Evolutionary conservation across 352 stramenopile genomes (phyloP), one percentile per base, ranked within the genome.

Genomic region (Phytopythium kandeliae): DNA sequence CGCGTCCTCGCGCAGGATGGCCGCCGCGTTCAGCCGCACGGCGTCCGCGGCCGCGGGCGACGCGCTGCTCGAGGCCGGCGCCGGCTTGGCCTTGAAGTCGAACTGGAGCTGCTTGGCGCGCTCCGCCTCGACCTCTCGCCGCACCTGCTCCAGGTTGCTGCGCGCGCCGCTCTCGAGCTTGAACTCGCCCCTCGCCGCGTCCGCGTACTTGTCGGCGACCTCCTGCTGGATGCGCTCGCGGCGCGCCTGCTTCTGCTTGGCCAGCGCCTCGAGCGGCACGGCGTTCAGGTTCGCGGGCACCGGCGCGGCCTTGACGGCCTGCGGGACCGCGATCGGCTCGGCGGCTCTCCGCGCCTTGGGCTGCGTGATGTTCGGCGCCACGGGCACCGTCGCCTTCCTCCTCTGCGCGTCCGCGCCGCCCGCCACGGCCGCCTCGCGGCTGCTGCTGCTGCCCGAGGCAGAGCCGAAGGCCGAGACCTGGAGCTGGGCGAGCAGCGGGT

Each of bases 1-100:
- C 15, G 86, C 85, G 48, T 97, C 92, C 79, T 98, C 92, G 6
- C 89, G 77, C 45, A 97, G 54, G 43, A 98, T 96, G 0, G 91
- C 81, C 0, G 90, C 87, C 3, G 81, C 69, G 41, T 90, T 98
- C 21, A 97, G 71, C 55, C 93, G 93, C 30, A 98, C 77, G 10
- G 51, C 51, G 16, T 51, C 48, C 58, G 50, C 4, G 11, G 49
- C 43, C 17, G 38, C 66, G 12, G 44, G 52, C 53, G 44, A 49
- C 53, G 55, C 61, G 12, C 60, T 62, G 37, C 49, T 65, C 2
- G 47, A n/a, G 21, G 78, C 65, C 1, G 78, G 78, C 37, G 78
- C 73, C 1, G 82, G 73, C 42, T 78, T 90, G 12, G 78, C 82
- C 49, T 89, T 90, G 58, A 92, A 92, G 37, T 90, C 74, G 28